Conservation (phyloP, 345 rosid genomes). For the Bruguiera gymnorhiza region DNA sequence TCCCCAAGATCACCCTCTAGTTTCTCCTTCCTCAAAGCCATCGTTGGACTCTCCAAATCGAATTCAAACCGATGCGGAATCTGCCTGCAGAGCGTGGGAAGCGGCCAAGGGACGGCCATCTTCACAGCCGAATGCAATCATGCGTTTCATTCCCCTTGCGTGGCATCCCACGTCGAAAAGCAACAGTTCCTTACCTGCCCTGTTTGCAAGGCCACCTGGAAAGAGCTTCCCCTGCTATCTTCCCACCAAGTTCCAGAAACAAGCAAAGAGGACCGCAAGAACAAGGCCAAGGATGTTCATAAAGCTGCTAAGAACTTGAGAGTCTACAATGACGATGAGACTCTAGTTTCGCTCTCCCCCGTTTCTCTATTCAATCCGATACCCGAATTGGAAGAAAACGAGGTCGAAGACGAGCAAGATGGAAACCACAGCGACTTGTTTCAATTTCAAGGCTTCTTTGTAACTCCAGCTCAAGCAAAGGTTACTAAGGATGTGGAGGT, state of each 20-base stretch:
- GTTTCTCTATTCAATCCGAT: constrained; percentile 54
- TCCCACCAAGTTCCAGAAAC: constrained; percentile 8
- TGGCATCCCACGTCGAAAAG: constrained; percentile 45
- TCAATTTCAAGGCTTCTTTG: constrained; percentile 60
- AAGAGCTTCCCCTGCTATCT: constrained; percentile 43
- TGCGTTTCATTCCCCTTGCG: constrained; percentile 73
- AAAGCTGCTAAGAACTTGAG: constrained; percentile 37
- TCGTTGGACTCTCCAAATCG: constrained; percentile 65
- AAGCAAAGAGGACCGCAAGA: constrained; percentile 18
- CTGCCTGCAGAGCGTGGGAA: constrained; percentile 60
- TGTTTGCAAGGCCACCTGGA: constrained; percentile 65
- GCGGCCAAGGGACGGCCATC: constrained; percentile 75
- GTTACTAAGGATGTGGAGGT: constrained; percentile 39
- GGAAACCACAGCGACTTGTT: background rate
- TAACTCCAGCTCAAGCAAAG: constrained; percentile 7
- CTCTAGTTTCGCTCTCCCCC: constrained; percentile 51
- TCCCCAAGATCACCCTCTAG: constrained; percentile 73
- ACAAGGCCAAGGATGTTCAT: constrained; percentile 15
- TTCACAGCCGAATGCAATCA: constrained; percentile 89
- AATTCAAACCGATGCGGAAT: constrained; percentile 56
- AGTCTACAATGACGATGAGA: constrained; percentile 80
- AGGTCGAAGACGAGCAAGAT: constrained; percentile 37
- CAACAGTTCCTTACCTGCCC: constrained; percentile 58
- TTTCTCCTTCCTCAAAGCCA: constrained; percentile 67
- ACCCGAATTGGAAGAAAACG: constrained; percentile 74